These are phyloP conservation scores for Sicyos edulis DNA, from an alignment of 306 rosid species.

Conservation along the genomic window DNA sequence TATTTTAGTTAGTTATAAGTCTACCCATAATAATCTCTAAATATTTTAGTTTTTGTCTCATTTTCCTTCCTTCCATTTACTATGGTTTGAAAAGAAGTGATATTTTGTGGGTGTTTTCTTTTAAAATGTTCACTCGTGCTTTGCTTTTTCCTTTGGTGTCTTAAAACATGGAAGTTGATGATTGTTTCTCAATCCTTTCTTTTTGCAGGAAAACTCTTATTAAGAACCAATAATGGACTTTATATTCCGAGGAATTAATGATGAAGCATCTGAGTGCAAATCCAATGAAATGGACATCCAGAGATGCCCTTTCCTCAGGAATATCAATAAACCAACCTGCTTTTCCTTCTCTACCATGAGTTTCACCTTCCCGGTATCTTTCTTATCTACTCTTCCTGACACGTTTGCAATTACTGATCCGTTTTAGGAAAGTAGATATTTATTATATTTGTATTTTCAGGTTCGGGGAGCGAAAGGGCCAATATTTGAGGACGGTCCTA, in stretches of 20 bases:
- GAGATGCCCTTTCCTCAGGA: conserved; percentile 70
- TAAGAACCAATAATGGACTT: conserved; percentile 41
- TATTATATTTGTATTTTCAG: conserved; percentile 24
- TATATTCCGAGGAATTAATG: conserved; percentile 43
- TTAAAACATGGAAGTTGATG: conserved; percentile 1
- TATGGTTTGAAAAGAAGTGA: neutral
- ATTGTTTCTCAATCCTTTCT: neutral
- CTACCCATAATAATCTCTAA: no score
- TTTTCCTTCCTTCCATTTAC: no score
- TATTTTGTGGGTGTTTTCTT: neutral
- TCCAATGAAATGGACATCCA: conserved; percentile 50
- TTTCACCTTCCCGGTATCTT: conserved; percentile 44
- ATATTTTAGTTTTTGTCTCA: no score
- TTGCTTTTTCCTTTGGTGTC: neutral
- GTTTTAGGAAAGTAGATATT: conserved; percentile 8
- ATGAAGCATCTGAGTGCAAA: conserved; percentile 43
- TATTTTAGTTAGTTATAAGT: no score
- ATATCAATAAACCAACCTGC: conserved; percentile 54
- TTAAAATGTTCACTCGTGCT: neutral
- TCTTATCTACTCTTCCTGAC: conserved; percentile 12
- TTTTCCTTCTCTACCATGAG: conserved; percentile 52
- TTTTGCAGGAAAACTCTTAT: conserved; percentile 27
- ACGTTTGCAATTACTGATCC: neutral
- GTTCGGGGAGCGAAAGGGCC: conserved; percentile 58
- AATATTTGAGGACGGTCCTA: conserved; percentile 74